phyloP scores from a whole-genome alignment of 176 grass and related monocot genomes.

The Carex scoparia region DNA sequence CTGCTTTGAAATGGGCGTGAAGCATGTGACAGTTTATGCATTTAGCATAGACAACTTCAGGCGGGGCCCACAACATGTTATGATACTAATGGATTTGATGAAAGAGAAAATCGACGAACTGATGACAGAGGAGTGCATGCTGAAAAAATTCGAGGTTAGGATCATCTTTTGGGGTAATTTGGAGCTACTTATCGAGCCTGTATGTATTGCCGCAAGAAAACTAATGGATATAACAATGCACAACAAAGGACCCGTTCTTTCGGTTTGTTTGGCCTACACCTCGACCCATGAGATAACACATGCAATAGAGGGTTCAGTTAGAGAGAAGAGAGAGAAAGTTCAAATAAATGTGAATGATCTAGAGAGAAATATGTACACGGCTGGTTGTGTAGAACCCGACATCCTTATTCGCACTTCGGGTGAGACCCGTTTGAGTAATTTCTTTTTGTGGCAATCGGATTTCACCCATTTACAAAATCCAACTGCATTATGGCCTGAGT shows the following conservation, averaged over 20 bases:
- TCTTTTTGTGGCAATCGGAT: conserved; percentile 65
- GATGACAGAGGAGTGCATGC: conserved; percentile 42
- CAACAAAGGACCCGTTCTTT: conserved; percentile 60
- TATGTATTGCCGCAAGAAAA: conserved; percentile 53
- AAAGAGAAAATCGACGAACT: conserved; percentile 79
- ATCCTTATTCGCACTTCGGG: conserved; percentile 74
- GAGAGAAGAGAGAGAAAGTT: conserved; percentile 28
- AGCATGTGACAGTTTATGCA: conserved; percentile 63
- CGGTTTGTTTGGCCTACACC: conserved; percentile 72
- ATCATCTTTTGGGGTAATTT: conserved; percentile 77
- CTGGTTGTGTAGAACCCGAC: conserved; percentile 58
- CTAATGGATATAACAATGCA: conserved; percentile 45
- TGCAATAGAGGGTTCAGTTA: conserved; percentile 35
- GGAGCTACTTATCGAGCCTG: conserved; percentile 45
- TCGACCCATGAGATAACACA: conserved; percentile 70
- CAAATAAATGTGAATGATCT: conserved; percentile 42
- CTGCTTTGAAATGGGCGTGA: conserved; percentile 80
- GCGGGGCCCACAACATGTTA: conserved; percentile 49
- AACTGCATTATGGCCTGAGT: conserved; percentile 58
- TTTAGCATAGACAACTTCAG: conserved; percentile 94
- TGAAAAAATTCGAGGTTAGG: conserved; percentile 58
- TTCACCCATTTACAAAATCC: conserved; percentile 75
- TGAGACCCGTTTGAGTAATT: conserved; percentile 75
- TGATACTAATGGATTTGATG: conserved; percentile 68
- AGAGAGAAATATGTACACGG: conserved; percentile 47